Evolutionary conservation across 176 grass and related monocot genomes (phyloP).

Genomic region (Avena sativa): DNA sequence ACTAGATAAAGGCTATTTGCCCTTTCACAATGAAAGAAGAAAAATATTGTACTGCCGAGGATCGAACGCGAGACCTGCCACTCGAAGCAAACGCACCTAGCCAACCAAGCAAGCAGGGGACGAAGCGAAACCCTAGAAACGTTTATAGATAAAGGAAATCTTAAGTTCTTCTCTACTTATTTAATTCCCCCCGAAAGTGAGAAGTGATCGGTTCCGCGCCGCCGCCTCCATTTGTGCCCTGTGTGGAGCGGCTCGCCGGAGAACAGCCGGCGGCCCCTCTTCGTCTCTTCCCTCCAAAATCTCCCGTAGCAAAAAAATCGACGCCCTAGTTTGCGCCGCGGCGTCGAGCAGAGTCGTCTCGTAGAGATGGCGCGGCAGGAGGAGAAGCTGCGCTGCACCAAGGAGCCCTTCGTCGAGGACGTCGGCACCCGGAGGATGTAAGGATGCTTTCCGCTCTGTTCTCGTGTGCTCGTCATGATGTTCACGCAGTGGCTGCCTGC

Average conservation of each 20-base stretch:
- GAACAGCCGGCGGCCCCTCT: neutral
- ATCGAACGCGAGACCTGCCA: neutral
- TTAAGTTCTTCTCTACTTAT: neutral
- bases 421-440: conserved; percentile 72
- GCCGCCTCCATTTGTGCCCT: neutral
- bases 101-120: neutral
- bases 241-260: conserved; percentile 4
- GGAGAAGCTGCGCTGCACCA: conserved; percentile 86
- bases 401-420: conserved; percentile 89
- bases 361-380: conserved; percentile 55
- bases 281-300: neutral
- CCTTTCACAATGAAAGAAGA: neutral
- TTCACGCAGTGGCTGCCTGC: neutral
- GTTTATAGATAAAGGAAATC: fast-evolving
- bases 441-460: neutral
- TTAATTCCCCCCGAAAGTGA: neutral
- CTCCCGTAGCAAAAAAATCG: neutral
- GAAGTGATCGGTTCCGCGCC: conserved; percentile 21
- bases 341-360: neutral
- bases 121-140: neutral
- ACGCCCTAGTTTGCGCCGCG: neutral
- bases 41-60: too few species aligned
- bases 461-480: neutral
- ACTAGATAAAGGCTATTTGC: too few species aligned
- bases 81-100: neutral